Conservation (phyloP, 225 moss, liverwort and hornwort genomes). For the Bryoerythrophyllum caledonicum region DNA sequence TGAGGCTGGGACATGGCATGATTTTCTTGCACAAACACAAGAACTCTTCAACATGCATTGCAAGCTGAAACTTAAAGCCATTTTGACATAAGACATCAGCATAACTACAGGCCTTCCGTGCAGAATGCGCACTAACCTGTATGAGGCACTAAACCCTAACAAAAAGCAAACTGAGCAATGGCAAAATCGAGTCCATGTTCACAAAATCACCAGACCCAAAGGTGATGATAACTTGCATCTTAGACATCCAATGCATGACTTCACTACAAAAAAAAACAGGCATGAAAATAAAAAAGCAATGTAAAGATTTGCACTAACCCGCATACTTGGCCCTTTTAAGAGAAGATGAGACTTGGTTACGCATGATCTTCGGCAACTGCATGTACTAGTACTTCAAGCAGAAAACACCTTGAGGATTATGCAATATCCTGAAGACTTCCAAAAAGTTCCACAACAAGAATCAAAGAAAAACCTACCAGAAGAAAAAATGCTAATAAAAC, state of each 20-base stretch:
- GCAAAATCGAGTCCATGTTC: background rate
- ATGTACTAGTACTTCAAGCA: conserved; percentile 26
- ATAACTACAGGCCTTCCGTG: background rate
- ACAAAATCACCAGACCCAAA: background rate
- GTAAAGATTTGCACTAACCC: conserved; percentile 22
- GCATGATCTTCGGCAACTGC: conserved; percentile 55
- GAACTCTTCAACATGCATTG: background rate
- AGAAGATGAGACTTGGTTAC: conserved; percentile 57
- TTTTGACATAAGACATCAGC: background rate
- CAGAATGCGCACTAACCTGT: background rate
- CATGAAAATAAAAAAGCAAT: background rate
- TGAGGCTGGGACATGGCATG: no score
- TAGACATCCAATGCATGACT: background rate
- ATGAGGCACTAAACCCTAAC: conserved; percentile 11
- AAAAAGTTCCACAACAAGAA: conserved; percentile 46
- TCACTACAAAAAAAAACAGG: background rate
- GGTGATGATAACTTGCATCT: background rate
- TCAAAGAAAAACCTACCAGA: conserved; percentile 3
- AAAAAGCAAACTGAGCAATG: background rate
- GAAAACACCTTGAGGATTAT: no score
- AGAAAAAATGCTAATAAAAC: background rate
- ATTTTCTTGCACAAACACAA: background rate
- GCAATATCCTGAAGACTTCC: no score
- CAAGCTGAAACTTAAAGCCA: background rate
- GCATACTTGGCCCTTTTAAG: conserved; percentile 53